Evolutionary conservation across 345 rosid species (phyloP).

Genomic region (Aquilaria sinensis): DNA sequence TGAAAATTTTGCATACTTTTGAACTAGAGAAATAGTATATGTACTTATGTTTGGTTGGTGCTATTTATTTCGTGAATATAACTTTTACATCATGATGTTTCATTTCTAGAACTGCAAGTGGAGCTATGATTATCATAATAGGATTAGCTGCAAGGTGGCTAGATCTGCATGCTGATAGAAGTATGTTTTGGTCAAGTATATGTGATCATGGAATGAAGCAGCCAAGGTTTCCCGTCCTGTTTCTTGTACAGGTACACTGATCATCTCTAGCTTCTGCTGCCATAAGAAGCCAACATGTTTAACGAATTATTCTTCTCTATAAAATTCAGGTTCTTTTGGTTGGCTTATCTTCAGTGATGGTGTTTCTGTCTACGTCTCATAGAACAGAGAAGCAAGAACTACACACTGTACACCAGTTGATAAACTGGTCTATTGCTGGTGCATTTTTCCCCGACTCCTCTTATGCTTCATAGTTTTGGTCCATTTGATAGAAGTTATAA

Average conservation of each 20-base stretch:
- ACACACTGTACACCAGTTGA: conserved; percentile 66
- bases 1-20: no score
- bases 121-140: conserved; percentile 53
- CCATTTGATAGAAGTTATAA: neutral
- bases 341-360: conserved; percentile 74
- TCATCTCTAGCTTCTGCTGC: conserved; percentile 12
- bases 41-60: conserved; percentile 9
- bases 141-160: conserved; percentile 81
- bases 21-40: neutral
- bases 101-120: conserved; percentile 64
- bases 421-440: conserved; percentile 84
- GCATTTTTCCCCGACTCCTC: conserved; percentile 14
- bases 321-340: conserved; percentile 62
- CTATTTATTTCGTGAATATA: conserved; percentile 10
- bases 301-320: conserved; percentile 11
- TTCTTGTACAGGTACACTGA: conserved; percentile 56
- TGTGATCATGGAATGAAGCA: conserved; percentile 41
- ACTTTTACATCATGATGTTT: conserved; percentile 12
- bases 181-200: conserved; percentile 63
- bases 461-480: conserved; percentile 1
- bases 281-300: conserved; percentile 1
- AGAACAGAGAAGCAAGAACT: conserved; percentile 84
- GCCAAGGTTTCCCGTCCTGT: conserved; percentile 48
- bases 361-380: conserved; percentile 72
- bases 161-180: conserved; percentile 53